Percentiles rank a stretch among this genome's conserved stretches.
These are phyloP conservation scores for Argentina anserina DNA, from an alignment of 306 rosid species.

Conservation along the genomic window DNA sequence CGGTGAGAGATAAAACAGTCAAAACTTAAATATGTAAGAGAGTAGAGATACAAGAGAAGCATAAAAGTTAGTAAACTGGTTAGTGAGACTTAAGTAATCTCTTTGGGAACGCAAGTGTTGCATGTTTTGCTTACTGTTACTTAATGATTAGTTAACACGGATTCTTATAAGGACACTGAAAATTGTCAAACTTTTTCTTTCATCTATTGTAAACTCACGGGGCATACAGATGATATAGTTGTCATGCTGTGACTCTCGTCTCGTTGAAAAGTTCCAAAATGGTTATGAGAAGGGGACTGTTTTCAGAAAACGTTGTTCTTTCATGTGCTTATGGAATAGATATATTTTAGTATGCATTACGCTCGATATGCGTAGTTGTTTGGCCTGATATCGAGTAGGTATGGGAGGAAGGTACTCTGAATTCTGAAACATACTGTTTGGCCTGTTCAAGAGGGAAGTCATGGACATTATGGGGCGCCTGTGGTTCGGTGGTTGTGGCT, in stretches of 20 bases:
- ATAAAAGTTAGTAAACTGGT: background rate
- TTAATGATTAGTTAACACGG: background rate
- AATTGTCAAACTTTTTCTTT: background rate
- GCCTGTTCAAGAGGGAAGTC: background rate
- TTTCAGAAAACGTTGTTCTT: background rate
- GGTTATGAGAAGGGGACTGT: background rate
- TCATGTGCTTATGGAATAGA: background rate
- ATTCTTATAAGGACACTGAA: background rate
- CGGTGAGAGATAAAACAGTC: background rate
- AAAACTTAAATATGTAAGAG: background rate
- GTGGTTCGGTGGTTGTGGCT: background rate
- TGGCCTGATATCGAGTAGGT: no score
- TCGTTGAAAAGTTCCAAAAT: background rate
- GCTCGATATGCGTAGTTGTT: no score
- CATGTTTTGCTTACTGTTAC: conserved; percentile 13
- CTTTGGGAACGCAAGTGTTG: conserved; percentile 21
- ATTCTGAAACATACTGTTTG: background rate
- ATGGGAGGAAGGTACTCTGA: background rate
- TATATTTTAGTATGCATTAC: background rate
- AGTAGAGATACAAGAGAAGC: background rate
- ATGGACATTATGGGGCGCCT: background rate
- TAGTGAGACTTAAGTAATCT: conserved; percentile 15
- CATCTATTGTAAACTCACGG: background rate
- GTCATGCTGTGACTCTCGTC: background rate
- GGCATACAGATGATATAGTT: background rate